Evolutionary conservation across 495 filamentous ascomycete genomes (phyloP), one percentile per base, ranked within the genome.

Genomic region (Neurospora sp.): DNA sequence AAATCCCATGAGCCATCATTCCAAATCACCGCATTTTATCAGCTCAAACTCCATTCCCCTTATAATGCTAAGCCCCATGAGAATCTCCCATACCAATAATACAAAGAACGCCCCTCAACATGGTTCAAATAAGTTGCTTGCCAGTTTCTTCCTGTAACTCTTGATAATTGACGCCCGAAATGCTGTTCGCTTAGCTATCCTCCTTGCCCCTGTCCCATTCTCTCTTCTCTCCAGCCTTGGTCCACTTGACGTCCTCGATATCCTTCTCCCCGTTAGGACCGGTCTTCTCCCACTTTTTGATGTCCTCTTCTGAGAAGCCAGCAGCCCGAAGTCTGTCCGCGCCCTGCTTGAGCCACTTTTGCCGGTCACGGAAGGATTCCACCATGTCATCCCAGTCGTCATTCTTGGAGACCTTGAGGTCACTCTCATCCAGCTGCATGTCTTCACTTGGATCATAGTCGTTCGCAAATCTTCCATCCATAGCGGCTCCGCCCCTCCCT

Each of bases 381-480:
- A 95, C 83, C 14, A 93, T 91, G 74, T 92, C 87, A 60, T 94
- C 93, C 94, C 95, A 98, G 76, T 94, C 91, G 72, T 91, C 91
- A n/a, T 74, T 73, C 46, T 23, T 44, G 12, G 71, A 8, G 14
- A 40, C 69, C 74, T 6, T 69, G 66, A 11, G 41, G 7, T 35
- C 27, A 35, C 9, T 35, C 54, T 83, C 83, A 23, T 90, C 88
- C 0, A 86, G 82, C n/a, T 88, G 86, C 0, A 93, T 83, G 74
- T 98, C 96, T 3, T 84, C 80, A 2, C 84, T 82, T 0, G 95
- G 95, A 74, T 98, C 91, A 80, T 97, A 98, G 77, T 87, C 85
- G 0, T 87, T 78, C 0, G 90, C 87, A 79, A 98, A 99, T 70
- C 93, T 92, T 12, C 87, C 82, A 75, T 98, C 95, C 75, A 98